Base-by-base conservation (phyloP, 2,329 filamentous ascomycete genomes). In the Proliferodiscus dingleyae region DNA sequence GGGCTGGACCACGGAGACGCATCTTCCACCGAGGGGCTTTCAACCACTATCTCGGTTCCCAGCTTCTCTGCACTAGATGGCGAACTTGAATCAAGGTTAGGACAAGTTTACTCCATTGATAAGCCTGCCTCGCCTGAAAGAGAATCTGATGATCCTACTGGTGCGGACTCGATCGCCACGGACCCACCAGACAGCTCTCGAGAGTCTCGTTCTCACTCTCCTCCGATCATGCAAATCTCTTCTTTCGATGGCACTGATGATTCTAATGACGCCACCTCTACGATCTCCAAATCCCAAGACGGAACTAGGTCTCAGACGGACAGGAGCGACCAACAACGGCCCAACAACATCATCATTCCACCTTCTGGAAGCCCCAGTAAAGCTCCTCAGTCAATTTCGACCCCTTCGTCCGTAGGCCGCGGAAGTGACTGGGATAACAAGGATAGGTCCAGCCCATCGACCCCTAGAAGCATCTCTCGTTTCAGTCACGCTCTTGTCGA, bases 241-340 rank as follows among this genome's bases (percentile, higher is more conserved):
- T 36, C 46, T 8, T 44, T 46, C 29, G 49, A 49, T 39, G 49
- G 49, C 21, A 40, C 7, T 22, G 15, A 37, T 13, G 43, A 39
- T 11, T 15, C 33, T 21, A 16, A 48, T 9, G 19, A 4, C 41
- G 38, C 41, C 19, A 15, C 6, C 21, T n/a, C 23, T 15, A 16
- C 8, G 18, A 16, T 3, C 34, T 13, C 10, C 10, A 18, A 4
- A 13, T 8, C 13, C 13, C 18, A 11, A 10, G 3, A 10, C 21
- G 6, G 18, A n/a, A n/a, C 34, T 21, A 22, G 21, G 5, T n/a
- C 34, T 15, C 34, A 37, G 19, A 11, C 16, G 23, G 18, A 22
- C 8, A 13, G 19, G 15, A 22, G 11, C 19, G 18, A 37, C n/a
- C 13, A 2, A 13, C 10, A 15, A 13, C 34, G 19, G 15, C 34